phyloP scores from a whole-genome alignment of 768 basidiomycete species.

The Sporobolomyces roseus region DNA sequence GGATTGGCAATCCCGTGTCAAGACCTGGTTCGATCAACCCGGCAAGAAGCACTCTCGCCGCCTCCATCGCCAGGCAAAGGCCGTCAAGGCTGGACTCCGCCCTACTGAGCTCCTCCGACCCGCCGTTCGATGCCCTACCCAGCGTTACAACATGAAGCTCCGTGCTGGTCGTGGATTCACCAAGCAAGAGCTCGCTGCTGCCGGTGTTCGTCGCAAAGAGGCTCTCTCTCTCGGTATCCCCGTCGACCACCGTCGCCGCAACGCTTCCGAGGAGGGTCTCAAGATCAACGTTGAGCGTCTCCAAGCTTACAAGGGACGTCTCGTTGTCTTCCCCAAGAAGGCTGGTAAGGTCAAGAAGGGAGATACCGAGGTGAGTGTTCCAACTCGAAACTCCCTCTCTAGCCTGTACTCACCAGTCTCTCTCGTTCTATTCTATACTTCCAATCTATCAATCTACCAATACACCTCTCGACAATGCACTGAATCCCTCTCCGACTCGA shows the following conservation, averaged over 20 bases:
- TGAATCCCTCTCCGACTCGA: neutral
- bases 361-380: conserved; percentile 70
- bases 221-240: conserved; percentile 88
- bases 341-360: conserved; percentile 87
- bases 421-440: neutral
- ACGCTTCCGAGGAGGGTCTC: conserved; percentile 94
- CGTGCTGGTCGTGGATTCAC: conserved; percentile 97
- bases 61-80: conserved; percentile 84
- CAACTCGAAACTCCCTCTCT: no score
- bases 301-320: conserved; percentile 82
- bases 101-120: conserved; percentile 74
- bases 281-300: conserved; percentile 84
- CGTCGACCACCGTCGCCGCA: conserved; percentile 94
- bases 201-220: conserved; percentile 88
- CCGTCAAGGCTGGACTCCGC: conserved; percentile 78
- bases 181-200: conserved; percentile 87
- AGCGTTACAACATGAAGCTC: conserved; percentile 96
- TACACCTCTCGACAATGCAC: conserved; percentile 12
- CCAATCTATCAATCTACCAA: neutral
- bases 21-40: conserved; percentile 99
- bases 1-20: conserved; percentile 87
- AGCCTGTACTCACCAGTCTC: no score
- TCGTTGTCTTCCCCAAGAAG: conserved; percentile 95
- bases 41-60: conserved; percentile 95
- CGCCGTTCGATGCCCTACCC: conserved; percentile 90